phyloP scores from a whole-genome alignment of 2,329 filamentous ascomycete genomes.

The Xylariaceae sp. region DNA sequence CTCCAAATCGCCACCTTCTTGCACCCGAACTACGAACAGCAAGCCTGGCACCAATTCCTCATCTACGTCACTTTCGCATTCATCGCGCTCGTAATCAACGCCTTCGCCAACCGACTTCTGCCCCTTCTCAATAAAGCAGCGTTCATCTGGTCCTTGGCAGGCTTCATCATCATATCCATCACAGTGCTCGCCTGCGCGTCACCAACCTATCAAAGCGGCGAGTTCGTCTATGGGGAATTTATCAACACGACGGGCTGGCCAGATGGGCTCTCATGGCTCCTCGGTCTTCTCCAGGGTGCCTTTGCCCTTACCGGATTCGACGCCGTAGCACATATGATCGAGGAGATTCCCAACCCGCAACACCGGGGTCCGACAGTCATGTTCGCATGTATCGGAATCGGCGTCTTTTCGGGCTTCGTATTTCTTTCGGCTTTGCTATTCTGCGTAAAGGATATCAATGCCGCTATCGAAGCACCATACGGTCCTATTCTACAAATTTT shows the following conservation, averaged over 20 bases:
- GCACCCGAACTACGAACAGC: slow-evolving; percentile 52
- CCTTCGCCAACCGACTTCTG: slow-evolving; percentile 59
- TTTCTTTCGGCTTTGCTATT: slow-evolving; percentile 64
- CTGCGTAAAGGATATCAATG: slow-evolving; percentile 55
- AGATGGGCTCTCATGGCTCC: slow-evolving; percentile 59
- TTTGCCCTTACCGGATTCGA: slow-evolving; percentile 52
- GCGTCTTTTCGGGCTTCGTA: slow-evolving; percentile 59
- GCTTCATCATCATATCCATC: slow-evolving; percentile 68
- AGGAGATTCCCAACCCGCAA: slow-evolving; percentile 54
- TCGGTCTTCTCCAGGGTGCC: slow-evolving; percentile 53
- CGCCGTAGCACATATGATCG: slow-evolving; percentile 54
- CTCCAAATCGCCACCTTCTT: slow-evolving; percentile 63
- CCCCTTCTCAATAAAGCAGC: slow-evolving; percentile 66
- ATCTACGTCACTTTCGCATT: slow-evolving; percentile 66
- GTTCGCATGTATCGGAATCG: slow-evolving; percentile 60
- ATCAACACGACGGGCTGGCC: slow-evolving; percentile 70
- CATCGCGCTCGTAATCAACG: slow-evolving; percentile 62
- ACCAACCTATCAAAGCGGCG: slow-evolving; percentile 60
- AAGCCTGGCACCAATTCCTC: slow-evolving; percentile 70
- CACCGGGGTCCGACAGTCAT: slow-evolving; percentile 28
- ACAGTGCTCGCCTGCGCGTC: slow-evolving; percentile 65
- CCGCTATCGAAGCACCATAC: slow-evolving; percentile 52
- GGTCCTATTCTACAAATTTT: slow-evolving; percentile 63
- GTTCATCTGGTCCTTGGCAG: slow-evolving; percentile 68
- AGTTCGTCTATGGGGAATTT: slow-evolving; percentile 66